Base-by-base conservation (phyloP, 371 early-diverging fungal species). In the Lichtheimia hyalospora region DNA sequence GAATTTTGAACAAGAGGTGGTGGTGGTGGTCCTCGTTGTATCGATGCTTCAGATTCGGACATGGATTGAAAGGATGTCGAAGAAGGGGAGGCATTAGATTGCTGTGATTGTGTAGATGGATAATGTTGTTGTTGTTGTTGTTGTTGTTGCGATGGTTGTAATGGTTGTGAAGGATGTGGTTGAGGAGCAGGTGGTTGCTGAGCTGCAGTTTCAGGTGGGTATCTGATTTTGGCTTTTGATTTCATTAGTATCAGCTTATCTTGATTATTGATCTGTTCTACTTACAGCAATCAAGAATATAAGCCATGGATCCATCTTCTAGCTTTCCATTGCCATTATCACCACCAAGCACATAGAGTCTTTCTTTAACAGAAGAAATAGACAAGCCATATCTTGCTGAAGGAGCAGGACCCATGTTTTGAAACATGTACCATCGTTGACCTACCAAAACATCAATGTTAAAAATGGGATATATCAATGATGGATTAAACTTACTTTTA, bases 361-460 rank as follows among this genome's bases (percentile, higher is more conserved):
- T 85, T 13, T 85, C 84, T 34, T 79, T 79, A 7, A 84, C 79
- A n/a, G 83, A 73, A 18, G 87, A 82, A 68, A 91, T 82, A 0
- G 86, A 78, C 16, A 84, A 78, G 27, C 83, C 84, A 51, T 80
- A 72, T 49, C 90, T 82, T 23, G 89, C 84, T 21, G 88, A 81
- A 58, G 90, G 87, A 15, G 85, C 63, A 5, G 89, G 84, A 4
- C 87, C 79, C 76, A 88, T 88, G 58, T 87, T 84, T 50, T 86
- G 87, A 70, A 90, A 91, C 57, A 83, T 87, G 63, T 85, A 84
- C 90, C 91, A 90, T 49, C 90, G 83, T 56, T 84, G 81, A 24
- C 79, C 84, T 81, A 64, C 3, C 24, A 6, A 15, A 39, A 42
- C 4, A 21, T 15, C 15, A 44, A 18, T 14, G 46, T 46, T 46